These are phyloP conservation scores for Lodderomyces theae DNA, from an alignment of 1,139 yeast genomes.

Conservation along the genomic window DNA sequence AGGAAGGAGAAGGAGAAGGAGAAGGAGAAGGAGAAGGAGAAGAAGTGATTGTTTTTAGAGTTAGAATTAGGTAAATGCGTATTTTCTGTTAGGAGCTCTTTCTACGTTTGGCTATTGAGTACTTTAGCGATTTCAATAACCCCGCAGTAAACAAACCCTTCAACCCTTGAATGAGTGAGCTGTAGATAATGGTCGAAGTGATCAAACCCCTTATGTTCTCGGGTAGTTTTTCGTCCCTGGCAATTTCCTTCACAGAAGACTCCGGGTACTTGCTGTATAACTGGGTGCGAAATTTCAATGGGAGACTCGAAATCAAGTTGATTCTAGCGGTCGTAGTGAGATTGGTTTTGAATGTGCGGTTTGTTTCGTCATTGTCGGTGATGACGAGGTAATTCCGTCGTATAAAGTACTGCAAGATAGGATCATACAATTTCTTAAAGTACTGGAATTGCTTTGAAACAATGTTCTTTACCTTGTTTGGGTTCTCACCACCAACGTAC, in stretches of 20 bases:
- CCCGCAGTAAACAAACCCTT: constrained; percentile 93
- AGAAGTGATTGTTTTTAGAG: neutral
- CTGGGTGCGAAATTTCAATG: constrained; percentile 48
- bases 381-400: constrained; percentile 20
- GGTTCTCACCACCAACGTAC: constrained; percentile 87
- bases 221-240: constrained; percentile 25
- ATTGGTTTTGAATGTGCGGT: constrained; percentile 20
- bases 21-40: neutral
- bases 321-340: constrained; percentile 22
- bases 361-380: constrained; percentile 16
- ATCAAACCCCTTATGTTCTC: constrained; percentile 44
- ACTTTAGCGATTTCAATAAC: constrained; percentile 60
- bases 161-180: constrained; percentile 71
- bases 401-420: constrained; percentile 41
- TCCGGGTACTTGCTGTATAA: constrained; percentile 41
- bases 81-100: neutral
- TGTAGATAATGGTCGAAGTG: constrained; percentile 58
- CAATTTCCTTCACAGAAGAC: constrained; percentile 26
- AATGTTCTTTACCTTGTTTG: constrained; percentile 80
- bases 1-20: constrained; percentile 14
- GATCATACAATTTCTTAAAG: constrained; percentile 71
- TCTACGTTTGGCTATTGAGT: constrained; percentile 70
- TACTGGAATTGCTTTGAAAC: constrained; percentile 70
- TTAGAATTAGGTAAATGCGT: neutral
- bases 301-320: constrained; percentile 42